Conservation (phyloP, 1,139 yeast genomes). For the Magnusiomyces paraingens region DNA sequence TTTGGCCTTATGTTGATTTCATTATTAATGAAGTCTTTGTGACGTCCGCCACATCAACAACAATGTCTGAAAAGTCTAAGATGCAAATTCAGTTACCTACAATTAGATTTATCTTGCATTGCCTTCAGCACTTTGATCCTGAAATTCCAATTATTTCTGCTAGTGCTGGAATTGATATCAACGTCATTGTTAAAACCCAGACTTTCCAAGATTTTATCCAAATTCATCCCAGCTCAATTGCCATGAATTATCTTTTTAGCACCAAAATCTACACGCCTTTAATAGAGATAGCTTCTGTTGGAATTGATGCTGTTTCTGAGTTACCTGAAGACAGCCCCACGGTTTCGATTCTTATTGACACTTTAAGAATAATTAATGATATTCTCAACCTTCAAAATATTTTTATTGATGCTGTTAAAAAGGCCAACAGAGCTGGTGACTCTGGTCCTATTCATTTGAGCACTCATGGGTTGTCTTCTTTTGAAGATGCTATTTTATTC, state of each 20-base stretch:
- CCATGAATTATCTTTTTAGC: conserved; percentile 55
- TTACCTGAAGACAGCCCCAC: conserved; percentile 34
- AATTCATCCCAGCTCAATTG: conserved; percentile 64
- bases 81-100: conserved; percentile 48
- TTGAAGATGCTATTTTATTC: conserved; percentile 65
- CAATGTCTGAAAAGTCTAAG: conserved; percentile 34
- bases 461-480: conserved; percentile 55
- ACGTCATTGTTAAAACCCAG: conserved; percentile 42
- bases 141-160: conserved; percentile 42
- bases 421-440: conserved; percentile 17
- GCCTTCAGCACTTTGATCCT: conserved; percentile 60
- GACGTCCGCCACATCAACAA: conserved; percentile 32
- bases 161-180: conserved; percentile 46
- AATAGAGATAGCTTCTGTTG: conserved; percentile 49
- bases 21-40: conserved; percentile 60
- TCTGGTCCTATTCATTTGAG: conserved; percentile 39
- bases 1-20: conserved; percentile 78
- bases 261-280: conserved; percentile 51
- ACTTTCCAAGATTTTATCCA: conserved; percentile 38
- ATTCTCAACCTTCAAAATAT: conserved; percentile 49
- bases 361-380: conserved; percentile 42
- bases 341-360: conserved; percentile 32
- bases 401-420: conserved; percentile 27
- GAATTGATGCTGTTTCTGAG: conserved; percentile 49
- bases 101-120: conserved; percentile 45